Conservation (phyloP, 2,329 filamentous ascomycete genomes). For the Aspergillus oerlinghausenensis region DNA sequence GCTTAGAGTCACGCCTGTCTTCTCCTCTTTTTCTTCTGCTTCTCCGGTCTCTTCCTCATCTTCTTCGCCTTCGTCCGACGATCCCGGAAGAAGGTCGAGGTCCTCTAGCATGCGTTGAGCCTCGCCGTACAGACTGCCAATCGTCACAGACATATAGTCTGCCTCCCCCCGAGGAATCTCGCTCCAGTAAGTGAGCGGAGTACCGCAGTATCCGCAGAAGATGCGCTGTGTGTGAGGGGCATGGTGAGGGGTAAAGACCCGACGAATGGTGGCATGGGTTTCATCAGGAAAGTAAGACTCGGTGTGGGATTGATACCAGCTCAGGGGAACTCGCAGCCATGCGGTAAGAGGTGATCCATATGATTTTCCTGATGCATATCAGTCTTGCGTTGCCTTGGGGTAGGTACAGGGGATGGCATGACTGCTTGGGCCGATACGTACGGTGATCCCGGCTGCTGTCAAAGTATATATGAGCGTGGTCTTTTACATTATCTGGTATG, state of each 20-base stretch:
- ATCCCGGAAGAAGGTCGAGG: slow-evolving; percentile 62
- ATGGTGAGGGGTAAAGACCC: slow-evolving; percentile 59
- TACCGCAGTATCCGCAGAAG: slow-evolving; percentile 92
- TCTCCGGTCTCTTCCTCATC: slow-evolving; percentile 23
- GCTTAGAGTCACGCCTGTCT: slow-evolving; percentile 27
- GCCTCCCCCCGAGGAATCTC: slow-evolving; percentile 67
- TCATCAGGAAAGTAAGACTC: slow-evolving; percentile 76
- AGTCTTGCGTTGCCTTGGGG: slow-evolving; percentile 3
- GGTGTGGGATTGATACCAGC: slow-evolving; percentile 74
- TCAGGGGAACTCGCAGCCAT: slow-evolving; percentile 76
- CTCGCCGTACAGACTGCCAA: slow-evolving; percentile 69
- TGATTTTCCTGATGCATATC: slow-evolving; percentile 48
- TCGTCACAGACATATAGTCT: slow-evolving; percentile 72
- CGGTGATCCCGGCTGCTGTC: slow-evolving; percentile 65
- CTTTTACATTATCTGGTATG: slow-evolving; percentile 56
- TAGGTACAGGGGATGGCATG: slow-evolving; percentile 2
- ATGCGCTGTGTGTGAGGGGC: slow-evolving; percentile 62
- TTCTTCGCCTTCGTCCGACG: slow-evolving; percentile 10
- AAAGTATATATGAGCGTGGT: slow-evolving; percentile 67
- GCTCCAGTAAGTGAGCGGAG: slow-evolving; percentile 77
- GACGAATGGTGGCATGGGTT: slow-evolving; percentile 60
- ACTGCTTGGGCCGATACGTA: slow-evolving; percentile 46
- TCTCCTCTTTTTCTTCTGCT: slow-evolving; percentile 31
- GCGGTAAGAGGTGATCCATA: slow-evolving; percentile 70
- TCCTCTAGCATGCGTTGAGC: slow-evolving; percentile 71